Evolutionary conservation across 2,329 filamentous ascomycete species (phyloP).

Genomic region (Beauveria pseudobassiana): DNA sequence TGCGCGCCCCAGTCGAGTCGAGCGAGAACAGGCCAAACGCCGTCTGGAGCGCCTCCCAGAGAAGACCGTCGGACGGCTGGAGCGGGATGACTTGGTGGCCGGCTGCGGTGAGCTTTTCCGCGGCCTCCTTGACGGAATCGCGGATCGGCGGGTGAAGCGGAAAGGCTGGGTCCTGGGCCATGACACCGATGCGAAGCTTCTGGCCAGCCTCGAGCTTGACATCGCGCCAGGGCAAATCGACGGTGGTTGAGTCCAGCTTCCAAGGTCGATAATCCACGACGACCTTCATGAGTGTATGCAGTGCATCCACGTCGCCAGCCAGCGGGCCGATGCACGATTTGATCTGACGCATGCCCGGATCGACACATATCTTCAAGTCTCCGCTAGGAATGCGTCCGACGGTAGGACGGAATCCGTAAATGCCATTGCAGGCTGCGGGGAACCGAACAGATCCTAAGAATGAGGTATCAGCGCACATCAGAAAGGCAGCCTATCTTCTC

Average conservation of each 20-base stretch:
- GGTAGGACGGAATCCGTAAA: conserved; percentile 48
- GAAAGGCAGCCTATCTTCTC: background rate
- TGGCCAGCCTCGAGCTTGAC: conserved; percentile 15
- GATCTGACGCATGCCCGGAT: conserved; percentile 21
- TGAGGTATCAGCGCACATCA: background rate
- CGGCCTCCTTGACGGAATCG: conserved; percentile 34
- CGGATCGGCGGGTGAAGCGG: conserved; percentile 44
- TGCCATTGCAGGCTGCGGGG: conserved; percentile 45
- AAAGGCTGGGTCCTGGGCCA: conserved; percentile 37
- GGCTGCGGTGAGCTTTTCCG: conserved; percentile 27
- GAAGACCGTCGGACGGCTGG: conserved; percentile 16
- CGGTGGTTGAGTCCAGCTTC: conserved; percentile 33
- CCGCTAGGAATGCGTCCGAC: conserved; percentile 45
- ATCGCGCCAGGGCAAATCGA: conserved; percentile 38
- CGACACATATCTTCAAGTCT: conserved; percentile 10
- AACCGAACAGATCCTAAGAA: conserved; percentile 41
- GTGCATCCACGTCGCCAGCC: conserved; percentile 32
- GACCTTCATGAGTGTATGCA: conserved; percentile 31
- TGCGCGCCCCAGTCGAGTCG: background rate
- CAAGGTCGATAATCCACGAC: conserved; percentile 34
- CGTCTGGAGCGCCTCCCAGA: conserved; percentile 9
- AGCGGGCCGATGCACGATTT: conserved; percentile 34
- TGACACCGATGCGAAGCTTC: conserved; percentile 38
- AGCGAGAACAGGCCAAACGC: background rate
- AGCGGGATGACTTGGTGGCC: conserved; percentile 39